Evolutionary conservation across 768 basidiomycete genomes (phyloP), one percentile per base, ranked within the genome.

Genomic region (Infundibulicybe gibba): DNA sequence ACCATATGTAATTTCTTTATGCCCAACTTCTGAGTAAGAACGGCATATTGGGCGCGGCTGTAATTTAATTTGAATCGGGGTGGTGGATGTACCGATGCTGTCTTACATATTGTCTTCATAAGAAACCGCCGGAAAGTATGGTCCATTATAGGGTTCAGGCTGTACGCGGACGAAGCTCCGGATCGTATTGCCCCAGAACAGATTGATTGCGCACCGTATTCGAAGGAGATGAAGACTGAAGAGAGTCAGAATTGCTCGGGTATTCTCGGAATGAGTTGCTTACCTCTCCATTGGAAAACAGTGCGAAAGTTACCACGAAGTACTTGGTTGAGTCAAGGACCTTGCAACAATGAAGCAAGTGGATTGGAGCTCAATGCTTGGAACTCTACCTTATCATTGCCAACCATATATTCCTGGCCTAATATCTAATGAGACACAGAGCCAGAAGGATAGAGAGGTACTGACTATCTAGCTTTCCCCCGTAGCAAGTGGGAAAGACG

Each of bases 211-310:
- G 58, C 49, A 80, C 79, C 49, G 80, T 81, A 57, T 80, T 81
- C 0, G 80, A 81, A 25, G 80, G 79, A 32, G 80, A 81, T 15
- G 80, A 81, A 0, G 80, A 81, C 79, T 9, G 19, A 14, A 13
- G 54, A 43, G 37, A 45, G 11, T 21, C 21, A 45, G n/a, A 32
- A 3, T 30, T n/a, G 8, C 25, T 25, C 25, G 25, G 8, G 25
- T 34, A 32, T 13, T 13, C 15, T 17, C 4, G 39, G 34, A 9
- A 30, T 9, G 32, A 10, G 35, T 11, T 16, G 46, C 67, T 31
- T 45, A 78, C 80, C 71, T 81, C 79, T 59, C 80, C 80, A 49
- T 78, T 78, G 33, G 74, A 79, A 53, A 81, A 82, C 25, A 80
- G 59, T 0, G 75, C 77, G 51, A 81, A 77, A 2, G 79, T 77